Percentiles rank a stretch among this genome's conserved stretches.
Evolutionary conservation across 495 filamentous ascomycete species (phyloP).

Genomic region (Patellaria atrata): DNA sequence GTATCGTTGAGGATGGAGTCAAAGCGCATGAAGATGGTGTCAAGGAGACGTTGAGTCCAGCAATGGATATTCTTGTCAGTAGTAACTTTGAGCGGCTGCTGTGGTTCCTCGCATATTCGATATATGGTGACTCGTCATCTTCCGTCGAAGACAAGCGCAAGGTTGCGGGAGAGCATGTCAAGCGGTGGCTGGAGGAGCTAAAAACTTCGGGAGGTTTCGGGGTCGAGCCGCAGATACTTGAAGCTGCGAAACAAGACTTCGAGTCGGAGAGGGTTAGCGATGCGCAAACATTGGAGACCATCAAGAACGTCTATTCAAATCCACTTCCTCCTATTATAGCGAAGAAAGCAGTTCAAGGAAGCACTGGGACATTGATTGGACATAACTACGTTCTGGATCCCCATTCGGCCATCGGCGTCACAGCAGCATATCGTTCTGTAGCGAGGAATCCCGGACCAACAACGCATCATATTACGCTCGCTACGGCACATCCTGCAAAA

Average conservation of each 20-base stretch:
- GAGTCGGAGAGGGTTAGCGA: slow-evolving; percentile 74
- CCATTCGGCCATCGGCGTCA: slow-evolving; percentile 75
- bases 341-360: slow-evolving; percentile 10
- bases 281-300: slow-evolving; percentile 58
- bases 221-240: slow-evolving; percentile 52
- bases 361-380: slow-evolving; percentile 18
- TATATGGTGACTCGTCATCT: slow-evolving; percentile 24
- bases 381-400: slow-evolving; percentile 75
- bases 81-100: slow-evolving; percentile 93
- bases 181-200: slow-evolving; percentile 55
- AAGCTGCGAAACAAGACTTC: slow-evolving; percentile 51
- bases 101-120: slow-evolving; percentile 76
- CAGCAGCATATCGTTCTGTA: slow-evolving; percentile 53
- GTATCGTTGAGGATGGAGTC: slow-evolving; percentile 42
- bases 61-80: slow-evolving; percentile 93
- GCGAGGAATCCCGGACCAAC: slow-evolving; percentile 30
- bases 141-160: slow-evolving; percentile 28
- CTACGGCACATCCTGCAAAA: slow-evolving; percentile 90
- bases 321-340: slow-evolving; percentile 9
- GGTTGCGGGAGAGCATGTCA: slow-evolving; percentile 46
- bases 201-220: slow-evolving; percentile 70
- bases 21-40: slow-evolving; percentile 56
- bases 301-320: slow-evolving; percentile 46
- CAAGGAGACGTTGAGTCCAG: slow-evolving; percentile 76
- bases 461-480: slow-evolving; percentile 59